Evolutionary conservation across 495 filamentous ascomycete genomes (phyloP).

Genomic region (Physcia stellaris): DNA sequence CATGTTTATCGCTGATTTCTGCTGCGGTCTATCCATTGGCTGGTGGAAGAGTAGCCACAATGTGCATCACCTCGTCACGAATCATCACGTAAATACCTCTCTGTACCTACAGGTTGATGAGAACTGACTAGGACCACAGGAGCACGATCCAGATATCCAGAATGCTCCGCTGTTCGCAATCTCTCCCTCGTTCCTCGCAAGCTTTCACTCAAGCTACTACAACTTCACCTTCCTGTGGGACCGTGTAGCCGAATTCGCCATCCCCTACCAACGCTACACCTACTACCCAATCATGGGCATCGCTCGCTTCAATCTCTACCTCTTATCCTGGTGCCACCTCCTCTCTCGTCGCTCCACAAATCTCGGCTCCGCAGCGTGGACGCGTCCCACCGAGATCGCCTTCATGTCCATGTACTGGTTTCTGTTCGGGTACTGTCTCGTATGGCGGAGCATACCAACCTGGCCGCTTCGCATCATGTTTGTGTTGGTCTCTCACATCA

Average conservation of each 20-base stretch:
- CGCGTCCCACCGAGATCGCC: conserved; percentile 17
- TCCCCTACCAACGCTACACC: conserved; percentile 31
- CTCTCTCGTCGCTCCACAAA: conserved; percentile 24
- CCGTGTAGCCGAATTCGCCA: conserved; percentile 23
- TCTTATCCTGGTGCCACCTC: conserved; percentile 10
- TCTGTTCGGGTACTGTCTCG: conserved; percentile 30
- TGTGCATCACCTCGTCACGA: conserved; percentile 38
- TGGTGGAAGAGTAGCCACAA: conserved; percentile 43
- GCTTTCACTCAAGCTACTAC: conserved; percentile 28
- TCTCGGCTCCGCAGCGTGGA: conserved; percentile 23
- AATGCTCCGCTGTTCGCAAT: conserved; percentile 36
- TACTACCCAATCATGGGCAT: conserved; percentile 39
- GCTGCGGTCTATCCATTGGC: conserved; percentile 34
- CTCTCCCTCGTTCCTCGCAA: conserved; percentile 30
- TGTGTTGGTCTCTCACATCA: conserved; percentile 30
- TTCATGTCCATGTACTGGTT: conserved; percentile 26
- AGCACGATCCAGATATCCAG: conserved; percentile 39
- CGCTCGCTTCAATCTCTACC: conserved; percentile 24
- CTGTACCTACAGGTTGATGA: not conserved
- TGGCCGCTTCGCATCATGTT: conserved; percentile 31
- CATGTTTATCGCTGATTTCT: conserved; percentile 33
- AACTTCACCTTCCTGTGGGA: conserved; percentile 32
- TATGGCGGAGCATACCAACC: conserved; percentile 28
- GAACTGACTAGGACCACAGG: conserved; percentile 12
- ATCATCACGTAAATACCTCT: conserved; percentile 21